Evolutionary conservation across 139 green algal genomes (phyloP), one percentile per base, ranked within the genome.

Genomic region (Chlorella vulgaris): DNA sequence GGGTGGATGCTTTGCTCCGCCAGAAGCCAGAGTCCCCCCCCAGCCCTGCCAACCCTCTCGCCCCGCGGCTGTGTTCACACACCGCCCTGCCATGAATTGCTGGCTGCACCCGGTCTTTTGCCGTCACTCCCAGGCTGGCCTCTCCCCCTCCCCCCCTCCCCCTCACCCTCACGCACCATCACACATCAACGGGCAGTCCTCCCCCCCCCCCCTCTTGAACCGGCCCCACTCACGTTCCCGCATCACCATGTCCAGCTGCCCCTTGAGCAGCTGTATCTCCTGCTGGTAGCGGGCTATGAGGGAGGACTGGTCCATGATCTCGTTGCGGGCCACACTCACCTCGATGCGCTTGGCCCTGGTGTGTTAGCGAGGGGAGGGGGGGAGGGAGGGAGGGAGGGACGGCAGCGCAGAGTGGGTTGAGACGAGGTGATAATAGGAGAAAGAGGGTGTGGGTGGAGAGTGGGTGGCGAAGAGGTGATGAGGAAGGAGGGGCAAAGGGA

Each of bases 261-360:
- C 80, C 75, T 92, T 86, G 18, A 98, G 91, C 47, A 93, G 82
- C 38, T 77, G 82, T 33, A 98, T 91, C 88, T 98, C 94, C 63
- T 86, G 81, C 78, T 97, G 91, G 78, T 97, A 97, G 38, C 91
- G 91, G 39, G 89, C 86, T 50, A 98, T 92, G 29, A 98, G 84
- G 10, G 88, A 89, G 18, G 84, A 88, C 61, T 96, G 90, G 77
- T 98, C 95, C 83, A 96, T 76, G 38, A 91, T 88, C 86, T 96
- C 91, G 69, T 96, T 96, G 10, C 84, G 75, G 51, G 85, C 69
- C 22, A 83, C 81, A 29, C 35, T 47, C 13, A 80, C 74, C 74
- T 80, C 74, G n/a, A 80, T 80, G 58, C 58, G 55, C 74, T 80
- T 80, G 18, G 74, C 74, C 13, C 74, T 69, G 58, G 3, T 13